Evolutionary conservation across 306 rosid species (phyloP), one percentile per base, ranked within the genome.

Genomic region (Inga oerstediana): DNA sequence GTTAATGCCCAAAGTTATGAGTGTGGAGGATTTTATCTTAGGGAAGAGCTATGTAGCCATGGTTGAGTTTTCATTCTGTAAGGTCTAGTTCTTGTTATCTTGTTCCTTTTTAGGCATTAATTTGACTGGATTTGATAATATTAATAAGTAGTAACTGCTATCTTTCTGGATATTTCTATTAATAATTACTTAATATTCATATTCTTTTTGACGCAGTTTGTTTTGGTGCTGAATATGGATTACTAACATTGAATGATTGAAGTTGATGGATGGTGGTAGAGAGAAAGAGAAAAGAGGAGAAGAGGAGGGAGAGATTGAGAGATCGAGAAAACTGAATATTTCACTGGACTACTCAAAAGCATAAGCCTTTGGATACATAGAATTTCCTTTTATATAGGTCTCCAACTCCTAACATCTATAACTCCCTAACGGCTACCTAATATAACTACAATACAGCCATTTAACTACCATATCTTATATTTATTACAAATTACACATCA

Each of bases 21-120:
- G 75, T 77, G 48, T 79, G 34, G 34, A 78, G 56, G 72, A 66
- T 13, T 17, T 17, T 32, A 34, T 62, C 3, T 46, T 10, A 11
- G 14, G 20, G 35, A 49, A 84, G 41, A 43, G 39, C 32, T 81
- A 72, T 19, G 62, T 11, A 10, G 56, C 56, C 37, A 59, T 82
- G 30, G 6, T 7, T 22, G 64, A 20, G 34, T 46, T 76, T 58
- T 72, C 35, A 54, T 68, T 76, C 19, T 62, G 30, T 27, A 44
- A 44, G 30, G 54, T 24, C 32, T 61, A 3, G 27, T 11, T 62
- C 43, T 4, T 69, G 10, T 22, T 79, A 13, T 72, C 52, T 61
- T 32, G 45, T 75, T 74, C 30, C n/a, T 10, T 45, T 75, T 37
- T n/a, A 52, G 17, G 72, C 43, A n/a, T 30, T 43, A 56, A 86